Percentiles rank a stretch among this genome's conserved stretches.
These are phyloP conservation scores for Salvia sclarea DNA, from an alignment of 305 asterid genomes.

Conservation along the genomic window DNA sequence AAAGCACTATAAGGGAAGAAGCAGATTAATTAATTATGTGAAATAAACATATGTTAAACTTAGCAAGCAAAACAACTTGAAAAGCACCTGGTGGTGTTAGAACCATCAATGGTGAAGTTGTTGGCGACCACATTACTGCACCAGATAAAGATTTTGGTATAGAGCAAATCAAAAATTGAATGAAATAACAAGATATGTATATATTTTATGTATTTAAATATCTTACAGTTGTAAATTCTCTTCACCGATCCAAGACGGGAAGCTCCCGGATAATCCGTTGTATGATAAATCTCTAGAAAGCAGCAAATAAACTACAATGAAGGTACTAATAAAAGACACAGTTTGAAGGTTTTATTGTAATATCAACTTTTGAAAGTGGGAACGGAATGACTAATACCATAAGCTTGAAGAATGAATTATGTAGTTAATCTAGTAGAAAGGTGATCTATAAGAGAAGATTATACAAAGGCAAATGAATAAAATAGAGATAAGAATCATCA, in stretches of 20 bases:
- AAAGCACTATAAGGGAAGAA: conserved; percentile 44
- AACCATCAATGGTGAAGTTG: conserved; percentile 54
- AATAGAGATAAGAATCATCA: no score
- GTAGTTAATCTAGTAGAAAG: no score
- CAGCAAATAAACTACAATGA: conserved; percentile 7
- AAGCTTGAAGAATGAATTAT: no score
- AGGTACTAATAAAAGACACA: not conserved
- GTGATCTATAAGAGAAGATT: no score
- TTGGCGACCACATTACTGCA: conserved; percentile 74
- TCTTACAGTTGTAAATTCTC: conserved; percentile 63
- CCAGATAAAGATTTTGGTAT: conserved; percentile 10
- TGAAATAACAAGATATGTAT: not conserved
- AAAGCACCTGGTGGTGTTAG: conserved; percentile 55
- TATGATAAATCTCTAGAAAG: conserved; percentile 79
- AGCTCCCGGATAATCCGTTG: conserved; percentile 68
- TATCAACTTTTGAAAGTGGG: not conserved
- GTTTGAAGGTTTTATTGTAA: not conserved
- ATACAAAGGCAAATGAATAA: no score
- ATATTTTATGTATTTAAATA: not conserved
- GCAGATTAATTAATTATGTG: not conserved
- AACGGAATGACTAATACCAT: no score
- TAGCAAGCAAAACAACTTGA: not conserved
- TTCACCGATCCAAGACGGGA: conserved; percentile 66
- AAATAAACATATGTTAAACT: not conserved
- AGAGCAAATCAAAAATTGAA: not conserved